Conservation (phyloP, 805 yeast genomes). For the Saccharomycopsis malanga region DNA sequence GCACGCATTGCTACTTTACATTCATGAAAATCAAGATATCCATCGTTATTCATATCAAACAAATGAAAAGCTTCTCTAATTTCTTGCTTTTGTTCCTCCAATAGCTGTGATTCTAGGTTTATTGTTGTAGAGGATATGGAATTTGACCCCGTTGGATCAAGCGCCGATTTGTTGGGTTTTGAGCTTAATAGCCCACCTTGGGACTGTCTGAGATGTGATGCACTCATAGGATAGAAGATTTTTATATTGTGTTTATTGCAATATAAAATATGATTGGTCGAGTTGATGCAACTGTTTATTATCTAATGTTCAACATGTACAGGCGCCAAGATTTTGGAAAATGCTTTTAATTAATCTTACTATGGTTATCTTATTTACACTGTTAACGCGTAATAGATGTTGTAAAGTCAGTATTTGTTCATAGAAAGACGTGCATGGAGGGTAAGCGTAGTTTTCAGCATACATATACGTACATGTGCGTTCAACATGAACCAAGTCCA, state of each 20-base stretch:
- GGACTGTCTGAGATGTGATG: conserved; percentile 1
- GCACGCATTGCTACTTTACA: conserved; percentile 91
- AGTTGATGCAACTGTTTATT: not conserved
- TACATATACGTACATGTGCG: too few species aligned
- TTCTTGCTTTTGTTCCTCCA: conserved; percentile 85
- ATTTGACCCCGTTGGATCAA: conserved; percentile 13
- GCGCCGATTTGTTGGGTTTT: not conserved
- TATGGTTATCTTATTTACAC: too few species aligned
- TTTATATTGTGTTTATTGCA: not conserved
- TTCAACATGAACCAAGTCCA: too few species aligned
- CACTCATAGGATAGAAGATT: conserved; percentile 1
- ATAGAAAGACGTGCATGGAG: too few species aligned
- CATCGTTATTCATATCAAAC: conserved; percentile 90
- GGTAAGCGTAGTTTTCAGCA: too few species aligned
- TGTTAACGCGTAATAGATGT: too few species aligned
- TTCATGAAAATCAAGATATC: conserved; percentile 86
- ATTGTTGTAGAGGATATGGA: conserved; percentile 24
- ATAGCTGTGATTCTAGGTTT: conserved; percentile 48
- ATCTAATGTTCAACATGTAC: too few species aligned
- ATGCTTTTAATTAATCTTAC: too few species aligned
- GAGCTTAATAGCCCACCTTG: conserved; percentile 3
- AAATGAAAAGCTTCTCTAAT: conserved; percentile 86
- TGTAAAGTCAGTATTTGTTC: too few species aligned
- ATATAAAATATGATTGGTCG: not conserved
- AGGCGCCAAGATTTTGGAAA: too few species aligned